Base-by-base conservation (phyloP, 2,329 filamentous ascomycete genomes). In the Incumbomyces lentus region DNA sequence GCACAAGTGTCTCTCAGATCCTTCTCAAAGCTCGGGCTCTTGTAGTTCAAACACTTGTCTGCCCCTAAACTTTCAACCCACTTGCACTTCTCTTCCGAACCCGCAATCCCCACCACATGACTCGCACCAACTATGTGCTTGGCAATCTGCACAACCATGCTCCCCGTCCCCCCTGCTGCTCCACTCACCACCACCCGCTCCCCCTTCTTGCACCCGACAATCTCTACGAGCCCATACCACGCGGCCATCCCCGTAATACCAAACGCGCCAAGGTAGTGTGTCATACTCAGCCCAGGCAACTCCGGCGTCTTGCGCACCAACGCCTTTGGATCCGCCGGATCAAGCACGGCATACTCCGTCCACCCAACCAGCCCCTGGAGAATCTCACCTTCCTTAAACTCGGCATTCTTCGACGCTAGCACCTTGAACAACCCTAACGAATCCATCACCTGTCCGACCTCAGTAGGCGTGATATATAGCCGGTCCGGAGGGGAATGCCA, bases 111-210 rank as follows among this genome's bases (percentile, higher is more conserved):
- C 22, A 83, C 64, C 13, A 86, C 77, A 39, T 57, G 44, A 55
- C 67, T 74, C 65, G 53, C 74, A 8, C 82, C 84, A 61, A 79
- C 78, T 41, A 86, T 67, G 69, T 86, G 86, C 40, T 55, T 57
- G 11, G 54, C 54, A 26, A 57, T 54, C 46, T 57, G 50, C 11
- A 45, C 50, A 8, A 45, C 84, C 2, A 89, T 76, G 58, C 75
- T 82, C 1, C 85, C 85, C 0, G 84, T 89, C 0, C 84, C 85
- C 1, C 85, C 85, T 0, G 85, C 85, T 1, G 85, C 85, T 6
- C 83, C 84, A 12, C 79, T 84, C 0, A 90, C 81, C 3, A 89
- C 82, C 1, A 90, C 82, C 3, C 81, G 79, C 53, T 89, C 82
- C 3, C 83, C 83, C 2, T 73, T 63, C 62, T 81, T 78, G 29